Evolutionary conservation across 106 monocot genomes (phyloP), one percentile per base, ranked within the genome.

Genomic region (Vanilla planifolia): DNA sequence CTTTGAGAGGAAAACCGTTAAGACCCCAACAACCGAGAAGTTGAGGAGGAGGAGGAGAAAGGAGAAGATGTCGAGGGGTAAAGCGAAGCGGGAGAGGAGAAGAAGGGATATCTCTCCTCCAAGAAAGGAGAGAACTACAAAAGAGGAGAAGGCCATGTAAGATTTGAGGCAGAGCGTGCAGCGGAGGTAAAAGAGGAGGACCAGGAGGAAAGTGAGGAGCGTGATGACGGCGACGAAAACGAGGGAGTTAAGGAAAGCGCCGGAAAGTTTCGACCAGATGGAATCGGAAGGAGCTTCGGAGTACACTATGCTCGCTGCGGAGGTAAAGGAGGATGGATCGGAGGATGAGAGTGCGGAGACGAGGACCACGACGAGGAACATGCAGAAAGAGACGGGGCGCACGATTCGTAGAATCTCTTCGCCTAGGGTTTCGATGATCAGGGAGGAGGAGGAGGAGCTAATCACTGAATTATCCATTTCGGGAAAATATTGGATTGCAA

Each of bases 331-430:
- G 28, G 60, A 61, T 20, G 66, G 15, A 37, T 59, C 28, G 23
- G 73, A 22, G n/a, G 52, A 43, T 37, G 72, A 60, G 55, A 83
- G 83, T 52, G 46, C 39, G 65, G 79, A 42, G 71, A 80, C 78
- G 63, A 96, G 91, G 86, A 96, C 72, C 62, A 86, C 86, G 67
- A 91, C 83, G 62, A 96, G 76, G 65, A 91, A 77, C 86, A 96
- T 90, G 72, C 84, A 87, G 63, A 69, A 27, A 55, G 93, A 85
- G 56, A 93, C 88, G 15, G 93, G 93, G 66, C 68, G 25, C 14
- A 93, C 55, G 71, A 93, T 93, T 20, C 88, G 81, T 57, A 79
- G 60, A 39, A 88, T 69, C 56, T 88, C 93, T 51, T 75, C 81
- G 61, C 88, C 88, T 15, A 93, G 79, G 68, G 74, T 74, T 33